Evolutionary conservation across 2,329 filamentous ascomycete species (phyloP).

Genomic region (Cytospora schulzeri): DNA sequence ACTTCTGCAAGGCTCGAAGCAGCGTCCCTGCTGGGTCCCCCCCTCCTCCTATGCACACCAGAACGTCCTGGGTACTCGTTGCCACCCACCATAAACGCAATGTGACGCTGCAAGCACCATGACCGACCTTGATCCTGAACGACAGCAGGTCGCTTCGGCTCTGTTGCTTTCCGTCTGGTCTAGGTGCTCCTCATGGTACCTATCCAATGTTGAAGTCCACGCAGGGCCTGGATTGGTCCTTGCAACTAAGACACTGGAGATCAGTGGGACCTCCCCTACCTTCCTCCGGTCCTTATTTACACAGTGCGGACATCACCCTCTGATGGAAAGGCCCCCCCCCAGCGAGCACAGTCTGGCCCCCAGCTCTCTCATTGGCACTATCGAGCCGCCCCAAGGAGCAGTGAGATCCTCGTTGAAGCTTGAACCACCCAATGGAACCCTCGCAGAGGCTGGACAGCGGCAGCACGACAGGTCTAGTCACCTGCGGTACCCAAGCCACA

Average conservation of each 20-base stretch:
- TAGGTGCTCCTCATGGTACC: not conserved
- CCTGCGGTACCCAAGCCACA: slow-evolving; percentile 18
- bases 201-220: too few species aligned
- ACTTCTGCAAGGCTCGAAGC: slow-evolving; percentile 3
- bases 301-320: not conserved
- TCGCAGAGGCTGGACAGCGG: not conserved
- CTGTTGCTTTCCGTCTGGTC: not conserved
- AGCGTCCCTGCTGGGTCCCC: not conserved
- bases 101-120: slow-evolving; percentile 2
- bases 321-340: not conserved
- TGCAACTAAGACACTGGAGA: not conserved
- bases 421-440: slow-evolving; percentile 1
- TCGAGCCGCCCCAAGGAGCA: slow-evolving; percentile 8
- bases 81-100: not conserved
- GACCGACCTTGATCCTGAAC: not conserved
- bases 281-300: not conserved
- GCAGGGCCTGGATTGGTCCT: not conserved
- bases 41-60: not conserved
- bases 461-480: slow-evolving; percentile 11
- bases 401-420: not conserved
- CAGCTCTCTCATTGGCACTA: slow-evolving; percentile 1
- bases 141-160: not conserved
- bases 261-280: slow-evolving; percentile 1
- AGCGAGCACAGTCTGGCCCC: not conserved
- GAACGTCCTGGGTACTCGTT: slow-evolving; percentile 4